A percentile compares a stretch with the other conserved stretches of the same genome.
These are phyloP conservation scores for Lotus japonicus DNA, from an alignment of 306 rosid species.

Conservation along the genomic window DNA sequence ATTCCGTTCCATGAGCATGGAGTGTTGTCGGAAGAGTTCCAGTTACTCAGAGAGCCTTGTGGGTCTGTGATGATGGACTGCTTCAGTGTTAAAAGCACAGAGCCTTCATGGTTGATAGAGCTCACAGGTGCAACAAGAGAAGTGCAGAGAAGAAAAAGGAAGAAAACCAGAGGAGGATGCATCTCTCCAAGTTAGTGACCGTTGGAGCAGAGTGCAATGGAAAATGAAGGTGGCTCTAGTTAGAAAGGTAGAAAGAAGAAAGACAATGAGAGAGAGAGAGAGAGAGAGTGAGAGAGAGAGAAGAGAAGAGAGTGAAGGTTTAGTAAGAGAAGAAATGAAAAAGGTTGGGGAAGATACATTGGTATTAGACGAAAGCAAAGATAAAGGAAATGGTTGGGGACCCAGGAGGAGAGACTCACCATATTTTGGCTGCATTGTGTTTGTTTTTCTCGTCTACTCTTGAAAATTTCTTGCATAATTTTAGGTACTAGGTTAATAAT, in stretches of 20 bases:
- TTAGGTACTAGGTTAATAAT: too few species aligned
- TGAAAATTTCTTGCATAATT: too few species aligned
- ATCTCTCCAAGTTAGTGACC: constrained; percentile 3
- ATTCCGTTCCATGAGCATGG: constrained; percentile 77
- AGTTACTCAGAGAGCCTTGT: constrained; percentile 45
- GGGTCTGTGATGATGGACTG: constrained; percentile 54
- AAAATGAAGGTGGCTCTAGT: not conserved
- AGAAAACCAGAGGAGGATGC: constrained; percentile 13
- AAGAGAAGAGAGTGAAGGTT: not conserved
- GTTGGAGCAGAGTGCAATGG: constrained; percentile 3
- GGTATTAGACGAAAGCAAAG: too few species aligned
- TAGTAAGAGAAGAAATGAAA: not conserved
- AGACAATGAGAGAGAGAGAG: constrained; percentile 2
- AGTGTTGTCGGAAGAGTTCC: constrained; percentile 62
- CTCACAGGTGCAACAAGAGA: constrained; percentile 22
- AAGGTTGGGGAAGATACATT: too few species aligned
- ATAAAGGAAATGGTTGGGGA: too few species aligned
- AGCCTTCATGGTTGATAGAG: constrained; percentile 47
- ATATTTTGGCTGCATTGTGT: too few species aligned
- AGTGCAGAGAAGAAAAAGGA: constrained; percentile 35
- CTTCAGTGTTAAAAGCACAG: constrained; percentile 49
- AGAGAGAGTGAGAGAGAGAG: not conserved
- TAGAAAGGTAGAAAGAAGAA: not conserved
- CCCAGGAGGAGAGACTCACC: too few species aligned
- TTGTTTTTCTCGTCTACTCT: too few species aligned